phyloP scores from a whole-genome alignment of 768 basidiomycete genomes.

The Epithele typhae region DNA sequence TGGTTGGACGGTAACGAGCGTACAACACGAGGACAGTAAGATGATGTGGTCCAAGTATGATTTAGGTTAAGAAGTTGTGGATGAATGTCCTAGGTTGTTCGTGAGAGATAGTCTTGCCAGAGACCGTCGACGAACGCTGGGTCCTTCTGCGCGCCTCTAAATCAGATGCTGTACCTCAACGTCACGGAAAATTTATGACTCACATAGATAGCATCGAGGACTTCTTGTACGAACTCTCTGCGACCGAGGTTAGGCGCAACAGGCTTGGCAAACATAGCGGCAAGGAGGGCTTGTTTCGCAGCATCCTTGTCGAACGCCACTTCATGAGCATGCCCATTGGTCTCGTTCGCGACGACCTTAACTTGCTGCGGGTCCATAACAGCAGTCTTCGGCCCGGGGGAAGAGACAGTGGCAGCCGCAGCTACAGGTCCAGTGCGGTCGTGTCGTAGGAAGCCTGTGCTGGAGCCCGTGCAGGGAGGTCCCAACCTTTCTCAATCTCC shows the following conservation, averaged over 20 bases:
- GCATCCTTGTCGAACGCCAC: slow-evolving; percentile 5
- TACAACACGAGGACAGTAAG: too few relatives aligned
- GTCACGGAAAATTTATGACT: slow-evolving; percentile 5
- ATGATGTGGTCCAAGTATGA: too few relatives aligned
- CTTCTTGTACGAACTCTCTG: slow-evolving; percentile 57
- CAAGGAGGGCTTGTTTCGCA: slow-evolving; percentile 10
- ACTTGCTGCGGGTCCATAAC: not conserved
- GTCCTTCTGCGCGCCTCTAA: slow-evolving; percentile 50
- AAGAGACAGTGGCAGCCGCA: not conserved
- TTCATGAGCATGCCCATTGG: not conserved
- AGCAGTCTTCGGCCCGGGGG: not conserved
- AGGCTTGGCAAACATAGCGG: slow-evolving; percentile 2
- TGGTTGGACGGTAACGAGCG: too few relatives aligned
- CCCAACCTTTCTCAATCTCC: slow-evolving; percentile 60
- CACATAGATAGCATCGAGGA: slow-evolving; percentile 55
- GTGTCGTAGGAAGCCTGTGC: slow-evolving; percentile 1
- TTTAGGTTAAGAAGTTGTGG: too few relatives aligned
- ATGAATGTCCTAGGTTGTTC: not conserved
- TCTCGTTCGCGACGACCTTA: slow-evolving; percentile 1
- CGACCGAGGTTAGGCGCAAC: not conserved
- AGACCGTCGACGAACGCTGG: slow-evolving; percentile 60
- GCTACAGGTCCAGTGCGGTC: slow-evolving; percentile 1
- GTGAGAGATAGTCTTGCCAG: slow-evolving; percentile 43
- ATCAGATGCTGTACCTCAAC: too few relatives aligned
- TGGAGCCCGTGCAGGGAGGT: slow-evolving; percentile 36